These are phyloP conservation scores for Alternaria gaisen DNA, from an alignment of 2,329 filamentous ascomycete species.

Conservation along the genomic window DNA sequence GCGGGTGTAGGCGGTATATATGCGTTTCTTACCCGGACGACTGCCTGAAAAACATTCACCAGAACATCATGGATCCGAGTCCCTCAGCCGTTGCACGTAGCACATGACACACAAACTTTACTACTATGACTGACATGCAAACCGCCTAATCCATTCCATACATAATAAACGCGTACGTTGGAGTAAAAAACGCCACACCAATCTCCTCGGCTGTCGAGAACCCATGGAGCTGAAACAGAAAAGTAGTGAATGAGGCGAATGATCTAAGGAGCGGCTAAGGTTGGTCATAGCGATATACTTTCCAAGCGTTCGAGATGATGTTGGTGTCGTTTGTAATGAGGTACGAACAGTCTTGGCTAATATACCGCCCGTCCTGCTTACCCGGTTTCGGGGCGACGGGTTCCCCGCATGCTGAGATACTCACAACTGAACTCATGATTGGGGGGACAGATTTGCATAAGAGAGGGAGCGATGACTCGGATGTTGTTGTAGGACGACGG, in stretches of 20 bases:
- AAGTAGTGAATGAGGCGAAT: not conserved
- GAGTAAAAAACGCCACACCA: not conserved
- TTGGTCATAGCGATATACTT: not conserved
- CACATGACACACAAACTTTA: not conserved
- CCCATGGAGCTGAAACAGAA: not conserved
- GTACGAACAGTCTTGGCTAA: conserved; percentile 1
- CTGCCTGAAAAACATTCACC: not conserved
- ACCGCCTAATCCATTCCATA: not conserved
- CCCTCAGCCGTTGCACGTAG: not conserved
- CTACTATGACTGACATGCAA: not conserved
- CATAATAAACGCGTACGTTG: not conserved
- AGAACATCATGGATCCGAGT: not conserved
- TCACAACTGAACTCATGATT: not conserved
- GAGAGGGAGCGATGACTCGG: not conserved
- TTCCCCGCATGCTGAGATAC: not conserved
- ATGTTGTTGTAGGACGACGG: not conserved
- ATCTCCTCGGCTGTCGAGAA: not conserved
- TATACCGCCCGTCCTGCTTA: conserved; percentile 2
- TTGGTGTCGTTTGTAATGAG: not conserved
- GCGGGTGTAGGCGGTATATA: not conserved
- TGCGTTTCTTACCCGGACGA: not conserved
- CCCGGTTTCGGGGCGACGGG: not conserved
- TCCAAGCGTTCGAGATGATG: not conserved
- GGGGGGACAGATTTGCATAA: not conserved
- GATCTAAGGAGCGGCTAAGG: not conserved